phyloP scores from a whole-genome alignment of 148 eudicot species.

The Beta vulgaris region DNA sequence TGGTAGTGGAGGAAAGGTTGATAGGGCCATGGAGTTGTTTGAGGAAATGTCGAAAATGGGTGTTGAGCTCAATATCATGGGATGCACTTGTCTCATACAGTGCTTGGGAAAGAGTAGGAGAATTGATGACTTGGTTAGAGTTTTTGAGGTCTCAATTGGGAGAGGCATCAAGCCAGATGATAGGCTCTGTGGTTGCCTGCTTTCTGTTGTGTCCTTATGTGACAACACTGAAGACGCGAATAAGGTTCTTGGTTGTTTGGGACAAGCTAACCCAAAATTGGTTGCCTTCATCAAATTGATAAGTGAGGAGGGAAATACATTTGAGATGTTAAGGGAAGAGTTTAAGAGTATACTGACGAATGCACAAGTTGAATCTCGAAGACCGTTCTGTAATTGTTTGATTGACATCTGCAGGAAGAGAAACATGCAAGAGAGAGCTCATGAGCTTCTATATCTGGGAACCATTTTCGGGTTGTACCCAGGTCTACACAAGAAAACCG shows the following conservation, averaged over 20 bases:
- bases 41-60: constrained; percentile 60
- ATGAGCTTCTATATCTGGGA: constrained; percentile 78
- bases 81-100: constrained; percentile 86
- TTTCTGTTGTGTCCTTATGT: constrained; percentile 77
- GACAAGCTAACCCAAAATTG: constrained; percentile 58
- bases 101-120: constrained; percentile 77
- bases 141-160: constrained; percentile 49
- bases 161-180: constrained; percentile 84
- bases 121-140: constrained; percentile 73
- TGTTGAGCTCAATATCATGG: constrained; percentile 81
- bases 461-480: constrained; percentile 72
- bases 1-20: constrained; percentile 82
- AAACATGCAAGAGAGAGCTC: constrained; percentile 69
- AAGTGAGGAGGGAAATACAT: constrained; percentile 36
- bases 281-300: constrained; percentile 56
- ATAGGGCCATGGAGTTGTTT: constrained; percentile 75
- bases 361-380: constrained; percentile 65
- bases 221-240: constrained; percentile 47
- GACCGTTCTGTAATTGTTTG: constrained; percentile 90
- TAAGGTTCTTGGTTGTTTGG: constrained; percentile 63
- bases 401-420: constrained; percentile 81
- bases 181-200: constrained; percentile 77
- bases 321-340: constrained; percentile 59
- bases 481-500: constrained; percentile 74
- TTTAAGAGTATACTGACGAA: constrained; percentile 53